Percentiles rank a stretch among this genome's conserved stretches.
Conservation (phyloP, 2,329 filamentous ascomycete species). For the Pseudogymnoascus sp. region DNA sequence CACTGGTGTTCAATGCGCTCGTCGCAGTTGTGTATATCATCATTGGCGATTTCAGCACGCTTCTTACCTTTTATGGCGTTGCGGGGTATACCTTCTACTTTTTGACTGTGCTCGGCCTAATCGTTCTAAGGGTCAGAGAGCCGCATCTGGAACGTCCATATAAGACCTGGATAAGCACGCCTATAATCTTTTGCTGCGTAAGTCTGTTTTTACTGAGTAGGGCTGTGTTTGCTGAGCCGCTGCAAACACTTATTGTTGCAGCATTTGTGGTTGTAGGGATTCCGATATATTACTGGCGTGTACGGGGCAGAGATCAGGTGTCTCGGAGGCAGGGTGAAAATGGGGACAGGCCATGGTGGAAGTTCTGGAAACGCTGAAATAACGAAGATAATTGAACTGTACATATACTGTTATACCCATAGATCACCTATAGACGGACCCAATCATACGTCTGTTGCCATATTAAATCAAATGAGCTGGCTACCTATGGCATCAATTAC, state of each 20-base stretch:
- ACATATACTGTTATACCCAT: conserved; percentile 7
- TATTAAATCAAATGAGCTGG: neutral
- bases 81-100: conserved; percentile 98
- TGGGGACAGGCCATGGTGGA: conserved; percentile 41
- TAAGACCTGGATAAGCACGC: conserved; percentile 91
- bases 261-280: conserved; percentile 76
- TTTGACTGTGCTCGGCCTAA: conserved; percentile 83
- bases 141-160: conserved; percentile 85
- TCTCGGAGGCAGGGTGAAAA: conserved; percentile 38
- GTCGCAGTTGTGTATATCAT: conserved; percentile 71
- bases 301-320: conserved; percentile 53
- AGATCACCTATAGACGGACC: neutral
- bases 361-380: conserved; percentile 47
- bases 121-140: conserved; percentile 80
- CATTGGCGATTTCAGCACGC: conserved; percentile 81
- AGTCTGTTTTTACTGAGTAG: conserved; percentile 84
- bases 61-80: conserved; percentile 95
- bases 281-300: conserved; percentile 81
- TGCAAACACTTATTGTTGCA: conserved; percentile 83
- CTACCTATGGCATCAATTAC: neutral
- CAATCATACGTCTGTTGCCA: neutral
- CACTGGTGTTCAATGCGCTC: conserved; percentile 70
- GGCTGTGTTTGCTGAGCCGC: conserved; percentile 80
- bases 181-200: conserved; percentile 97
- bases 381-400: conserved; percentile 15